Conservation (phyloP, 1,284 basidiomycete genomes). For the Leccinum huronense region DNA sequence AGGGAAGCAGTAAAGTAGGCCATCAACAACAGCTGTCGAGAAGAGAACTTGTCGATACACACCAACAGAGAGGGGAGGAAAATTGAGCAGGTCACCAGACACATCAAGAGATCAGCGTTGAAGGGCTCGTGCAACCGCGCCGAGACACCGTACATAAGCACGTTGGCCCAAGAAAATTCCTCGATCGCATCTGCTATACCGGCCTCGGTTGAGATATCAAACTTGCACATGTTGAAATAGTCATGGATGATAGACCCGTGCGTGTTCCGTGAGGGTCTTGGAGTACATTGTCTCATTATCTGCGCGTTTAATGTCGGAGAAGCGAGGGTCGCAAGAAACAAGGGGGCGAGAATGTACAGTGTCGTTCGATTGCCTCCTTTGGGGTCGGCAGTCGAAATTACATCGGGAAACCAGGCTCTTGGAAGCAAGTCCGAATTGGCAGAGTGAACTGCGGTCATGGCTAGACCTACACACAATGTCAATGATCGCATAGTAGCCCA, state of each 20-base stretch:
- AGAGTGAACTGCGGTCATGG: conserved; percentile 43
- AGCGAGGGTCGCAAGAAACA: conserved; percentile 42
- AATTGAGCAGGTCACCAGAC: conserved; percentile 46
- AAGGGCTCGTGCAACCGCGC: conserved; percentile 39
- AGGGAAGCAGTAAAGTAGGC: conserved; percentile 40
- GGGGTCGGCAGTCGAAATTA: conserved; percentile 15
- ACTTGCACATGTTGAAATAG: conserved; percentile 51
- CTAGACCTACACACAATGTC: conserved; percentile 39
- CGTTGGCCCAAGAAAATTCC: conserved; percentile 43
- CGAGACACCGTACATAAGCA: conserved; percentile 42
- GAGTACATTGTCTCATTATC: conserved; percentile 27
- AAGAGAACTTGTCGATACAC: conserved; percentile 31
- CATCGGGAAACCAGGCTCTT: conserved; percentile 24
- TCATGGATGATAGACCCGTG: conserved; percentile 40
- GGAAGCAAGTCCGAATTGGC: conserved; percentile 20
- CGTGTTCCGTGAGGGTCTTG: conserved; percentile 34
- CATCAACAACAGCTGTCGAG: conserved; percentile 37
- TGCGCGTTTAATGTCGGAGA: conserved; percentile 28
- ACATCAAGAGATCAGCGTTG: conserved; percentile 47
- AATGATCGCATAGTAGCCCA: background rate
- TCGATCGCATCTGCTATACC: conserved; percentile 37
- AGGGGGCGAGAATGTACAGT: conserved; percentile 47
- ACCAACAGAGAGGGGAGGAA: conserved; percentile 41
- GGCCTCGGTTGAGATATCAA: conserved; percentile 35
- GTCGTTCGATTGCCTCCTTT: conserved; percentile 35